phyloP scores from a whole-genome alignment of 257 asterid species.

The Jaltomata sinuosa region DNA sequence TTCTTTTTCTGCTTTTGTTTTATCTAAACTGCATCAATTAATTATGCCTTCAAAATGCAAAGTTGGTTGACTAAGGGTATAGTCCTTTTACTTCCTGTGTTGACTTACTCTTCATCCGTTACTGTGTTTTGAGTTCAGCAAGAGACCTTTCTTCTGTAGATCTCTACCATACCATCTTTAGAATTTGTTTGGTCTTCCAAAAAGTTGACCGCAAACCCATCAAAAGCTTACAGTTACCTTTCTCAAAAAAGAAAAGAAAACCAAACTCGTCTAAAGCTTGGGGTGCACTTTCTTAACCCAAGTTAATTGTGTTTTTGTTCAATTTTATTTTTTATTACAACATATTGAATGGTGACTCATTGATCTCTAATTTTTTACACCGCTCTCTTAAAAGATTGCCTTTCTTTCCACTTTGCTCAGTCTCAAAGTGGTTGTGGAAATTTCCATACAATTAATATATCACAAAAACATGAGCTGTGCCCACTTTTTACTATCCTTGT shows the following conservation, averaged over 20 bases:
- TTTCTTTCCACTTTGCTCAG: neutral
- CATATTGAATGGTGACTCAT: neutral
- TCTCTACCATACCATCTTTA: neutral
- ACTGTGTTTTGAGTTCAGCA: neutral
- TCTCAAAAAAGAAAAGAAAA: too few relatives aligned
- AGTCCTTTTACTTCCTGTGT: neutral
- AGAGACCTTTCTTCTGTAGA: neutral
- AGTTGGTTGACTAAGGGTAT: neutral
- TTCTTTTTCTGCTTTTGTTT: neutral
- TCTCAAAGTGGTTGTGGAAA: neutral
- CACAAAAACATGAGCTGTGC: neutral
- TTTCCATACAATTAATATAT: neutral
- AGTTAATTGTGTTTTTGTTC: neutral
- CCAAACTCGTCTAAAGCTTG: too few relatives aligned
- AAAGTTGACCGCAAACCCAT: neutral
- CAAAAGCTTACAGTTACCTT: too few relatives aligned
- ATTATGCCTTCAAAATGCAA: neutral
- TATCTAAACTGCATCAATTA: neutral
- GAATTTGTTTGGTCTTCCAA: neutral
- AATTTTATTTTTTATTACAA: neutral
- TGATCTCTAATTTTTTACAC: neutral
- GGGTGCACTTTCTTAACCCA: neutral
- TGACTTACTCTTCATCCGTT: neutral
- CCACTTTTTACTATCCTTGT: neutral
- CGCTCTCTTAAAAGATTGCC: neutral